Base-by-base conservation (phyloP, 768 basidiomycete species). In the Naganishia randhawae region DNA sequence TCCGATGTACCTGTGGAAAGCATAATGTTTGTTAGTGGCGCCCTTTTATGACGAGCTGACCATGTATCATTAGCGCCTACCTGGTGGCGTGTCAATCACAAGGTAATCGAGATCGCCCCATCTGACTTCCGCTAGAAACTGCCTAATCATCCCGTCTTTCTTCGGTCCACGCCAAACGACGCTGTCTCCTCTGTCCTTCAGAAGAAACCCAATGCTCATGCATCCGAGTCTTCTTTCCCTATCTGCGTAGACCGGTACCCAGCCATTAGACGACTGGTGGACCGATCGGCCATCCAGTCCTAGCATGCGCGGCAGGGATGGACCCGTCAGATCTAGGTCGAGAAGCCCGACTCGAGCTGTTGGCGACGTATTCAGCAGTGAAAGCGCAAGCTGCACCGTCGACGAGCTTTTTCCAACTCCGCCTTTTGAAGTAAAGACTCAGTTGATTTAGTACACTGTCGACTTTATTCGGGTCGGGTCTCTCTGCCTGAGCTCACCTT, bases 111-210 rank as follows among this genome's bases (percentile, higher is more conserved):
- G 83, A 48, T 91, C 87, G 52, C 91, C 93, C 93, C 93, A 97
- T 71, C 91, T 82, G n/a, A 96, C 93, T 73, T 97, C 91, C 73
- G 87, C 87, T 77, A 96, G 79, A 78, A 97, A 96, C 82, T 97
- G 94, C 75, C 92, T 83, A 73, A 97, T 95, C 93, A 96, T 96
- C 67, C 89, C 94, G 73, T 94, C 94, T 84, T 96, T 97, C 84
- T 96, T 98, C 54, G 96, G 96, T 0, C 96, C 96, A 75, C 96
- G 83, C 96, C 96, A 99, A 1, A 99, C 91, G 52, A 99, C 92
- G 19, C 91, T 91, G 76, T 98, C 94, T 25, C 87, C 88, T 76
- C 87, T 88, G 76, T 88, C 88, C 82, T 91, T 91, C 73, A 98
- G 80, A 72, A 99, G 82, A 80, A 98, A 97, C 2, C 92, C 96